Evolutionary conservation across 1,284 basidiomycete genomes (phyloP).

Genomic region (Moesziomyces antarcticus): DNA sequence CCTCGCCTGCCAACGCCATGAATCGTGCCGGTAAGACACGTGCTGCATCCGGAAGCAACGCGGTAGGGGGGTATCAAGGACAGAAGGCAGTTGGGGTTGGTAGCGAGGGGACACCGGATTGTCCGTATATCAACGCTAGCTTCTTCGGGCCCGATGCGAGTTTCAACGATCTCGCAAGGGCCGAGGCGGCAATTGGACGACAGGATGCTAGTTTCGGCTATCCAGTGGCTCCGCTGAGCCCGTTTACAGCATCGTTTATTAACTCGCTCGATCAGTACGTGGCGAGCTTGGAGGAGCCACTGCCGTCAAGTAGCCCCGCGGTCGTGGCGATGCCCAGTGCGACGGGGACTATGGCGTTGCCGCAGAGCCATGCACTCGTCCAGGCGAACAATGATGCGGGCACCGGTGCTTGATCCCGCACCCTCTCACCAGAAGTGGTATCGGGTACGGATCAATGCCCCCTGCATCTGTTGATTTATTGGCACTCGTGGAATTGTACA

Average conservation of each 20-base stretch:
- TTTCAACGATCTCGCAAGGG: constrained; percentile 38
- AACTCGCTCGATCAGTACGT: constrained; percentile 48
- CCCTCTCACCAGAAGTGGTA: too few relatives aligned
- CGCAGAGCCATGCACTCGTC: constrained; percentile 25
- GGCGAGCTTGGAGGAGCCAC: constrained; percentile 39
- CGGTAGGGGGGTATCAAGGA: too few relatives aligned
- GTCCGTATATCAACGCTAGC: constrained; percentile 34
- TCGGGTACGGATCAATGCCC: too few relatives aligned
- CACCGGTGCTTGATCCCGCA: too few relatives aligned
- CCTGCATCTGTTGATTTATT: too few relatives aligned
- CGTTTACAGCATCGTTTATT: constrained; percentile 44
- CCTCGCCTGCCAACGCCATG: constrained; percentile 16
- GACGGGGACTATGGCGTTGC: constrained; percentile 14
- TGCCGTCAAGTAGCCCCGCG: constrained; percentile 22
- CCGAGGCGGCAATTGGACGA: constrained; percentile 39
- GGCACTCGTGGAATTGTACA: too few relatives aligned
- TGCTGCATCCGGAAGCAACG: constrained; percentile 4
- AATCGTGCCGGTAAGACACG: constrained; percentile 12
- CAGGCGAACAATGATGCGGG: constrained; percentile 1
- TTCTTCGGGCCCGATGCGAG: constrained; percentile 46
- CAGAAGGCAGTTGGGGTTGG: too few relatives aligned
- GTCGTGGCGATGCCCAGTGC: constrained; percentile 13
- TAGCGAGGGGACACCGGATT: constrained; percentile 8
- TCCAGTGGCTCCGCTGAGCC: constrained; percentile 37
- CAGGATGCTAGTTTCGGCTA: constrained; percentile 42